Evolutionary conservation across 1,284 basidiomycete species (phyloP), one percentile per base, ranked within the genome.

Genomic region (Fomitopsis pinicola): DNA sequence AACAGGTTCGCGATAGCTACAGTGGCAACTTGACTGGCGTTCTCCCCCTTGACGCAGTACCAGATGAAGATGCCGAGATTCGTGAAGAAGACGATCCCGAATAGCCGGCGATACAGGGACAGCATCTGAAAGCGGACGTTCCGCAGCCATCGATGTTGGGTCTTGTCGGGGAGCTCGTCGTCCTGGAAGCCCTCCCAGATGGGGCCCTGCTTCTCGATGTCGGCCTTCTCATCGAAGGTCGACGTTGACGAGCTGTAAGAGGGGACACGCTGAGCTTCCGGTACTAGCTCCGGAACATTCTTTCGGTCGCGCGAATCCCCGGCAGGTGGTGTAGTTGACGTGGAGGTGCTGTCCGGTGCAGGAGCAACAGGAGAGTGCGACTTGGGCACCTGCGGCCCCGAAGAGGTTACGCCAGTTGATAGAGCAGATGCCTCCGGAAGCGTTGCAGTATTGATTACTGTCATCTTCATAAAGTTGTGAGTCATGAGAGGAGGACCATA

Each of bases 61-160:
- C 72, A 75, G 63, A 85, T 79, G 68, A 85, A 80, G 46, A 83
- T 76, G 10, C 73, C 76, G 69, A 84, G 71, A 68, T 86, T 86
- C 36, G 75, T 74, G 56, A 83, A 63, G 70, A 85, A 84, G 14
- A 85, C 81, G 54, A 85, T 67, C 22, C 81, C 78, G 65, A 87
- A 87, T 0, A 86, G 74, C 30, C 83, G 77, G 42, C 82, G 80
- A 67, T 85, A 86, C 9, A 85, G 73, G 5, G 78, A 77, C 70
- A 84, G 81, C 56, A 85, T 69, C 59, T 79, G 79, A 66, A 83
- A 80, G 19, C 83, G 80, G 35, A 85, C 68, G 65, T 85, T 83
- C 50, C 81, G 78, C 44, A 79, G n/a, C 56, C 69, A 66, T 68
- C 76, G 78, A 7, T 62, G 67, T n/a, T 84, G 77, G 2, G 64